phyloP scores from a whole-genome alignment of 495 filamentous ascomycete genomes.

The Xanthoparmelia taractica region DNA sequence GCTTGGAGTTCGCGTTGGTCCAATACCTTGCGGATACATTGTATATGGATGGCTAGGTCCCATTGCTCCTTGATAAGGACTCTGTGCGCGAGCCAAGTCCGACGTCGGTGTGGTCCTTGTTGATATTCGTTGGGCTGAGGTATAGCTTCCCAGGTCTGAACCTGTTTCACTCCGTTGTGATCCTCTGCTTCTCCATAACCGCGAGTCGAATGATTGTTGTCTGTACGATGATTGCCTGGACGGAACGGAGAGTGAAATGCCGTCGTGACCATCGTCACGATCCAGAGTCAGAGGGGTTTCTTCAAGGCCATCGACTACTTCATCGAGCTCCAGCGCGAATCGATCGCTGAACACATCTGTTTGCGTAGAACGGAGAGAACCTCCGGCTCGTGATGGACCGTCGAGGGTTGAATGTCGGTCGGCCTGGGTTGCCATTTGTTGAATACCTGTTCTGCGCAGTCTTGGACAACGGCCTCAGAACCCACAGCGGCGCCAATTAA shows the following conservation, averaged over 20 bases:
- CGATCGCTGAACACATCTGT: conserved; percentile 46
- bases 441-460: not conserved
- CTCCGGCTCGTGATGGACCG: conserved; percentile 4
- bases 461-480: not conserved
- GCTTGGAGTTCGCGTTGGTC: conserved; percentile 55
- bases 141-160: conserved; percentile 16
- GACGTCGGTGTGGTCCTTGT: conserved; percentile 23
- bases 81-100: conserved; percentile 37
- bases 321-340: conserved; percentile 34
- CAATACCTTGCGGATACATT: conserved; percentile 47
- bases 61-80: conserved; percentile 48
- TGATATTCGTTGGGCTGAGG: conserved; percentile 15
- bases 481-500: not conserved
- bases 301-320: conserved; percentile 21
- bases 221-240: conserved; percentile 29
- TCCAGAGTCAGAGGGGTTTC: not conserved
- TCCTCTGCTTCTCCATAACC: conserved; percentile 38
- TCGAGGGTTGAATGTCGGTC: conserved; percentile 14
- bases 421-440: conserved; percentile 18
- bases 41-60: conserved; percentile 50
- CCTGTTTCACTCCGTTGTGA: conserved; percentile 34
- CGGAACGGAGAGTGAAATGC: conserved; percentile 29
- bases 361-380: conserved; percentile 37
- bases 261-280: conserved; percentile 16
- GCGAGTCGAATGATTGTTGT: conserved; percentile 26